These are phyloP conservation scores for Imleria badia DNA, from an alignment of 768 basidiomycete species.

Conservation along the genomic window DNA sequence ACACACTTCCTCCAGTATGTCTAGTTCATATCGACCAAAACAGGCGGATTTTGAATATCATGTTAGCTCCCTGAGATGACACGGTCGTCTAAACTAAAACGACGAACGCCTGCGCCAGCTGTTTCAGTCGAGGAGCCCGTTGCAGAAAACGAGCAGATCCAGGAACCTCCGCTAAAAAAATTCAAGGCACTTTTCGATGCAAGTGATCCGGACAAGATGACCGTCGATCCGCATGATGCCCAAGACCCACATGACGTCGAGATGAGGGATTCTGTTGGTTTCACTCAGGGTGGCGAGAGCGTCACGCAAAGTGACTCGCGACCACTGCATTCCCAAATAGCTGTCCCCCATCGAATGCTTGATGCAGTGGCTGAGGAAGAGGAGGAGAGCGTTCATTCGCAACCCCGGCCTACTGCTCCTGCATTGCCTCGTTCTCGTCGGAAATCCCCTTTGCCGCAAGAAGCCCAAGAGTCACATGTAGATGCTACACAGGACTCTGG, in stretches of 20 bases:
- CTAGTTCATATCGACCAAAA: neutral
- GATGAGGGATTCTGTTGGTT: constrained; percentile 11
- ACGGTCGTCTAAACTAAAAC: constrained; percentile 49
- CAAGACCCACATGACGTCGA: constrained; percentile 11
- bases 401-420: neutral
- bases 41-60: neutral
- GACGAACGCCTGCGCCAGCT: constrained; percentile 44
- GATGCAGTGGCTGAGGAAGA: constrained; percentile 56
- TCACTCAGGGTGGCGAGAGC: constrained; percentile 20
- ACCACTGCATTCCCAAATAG: constrained; percentile 4
- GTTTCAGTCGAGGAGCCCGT: constrained; percentile 18
- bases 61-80: constrained; percentile 41
- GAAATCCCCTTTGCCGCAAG: constrained; percentile 2
- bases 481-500: constrained; percentile 29
- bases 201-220: constrained; percentile 49
- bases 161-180: constrained; percentile 64
- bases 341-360: constrained; percentile 14
- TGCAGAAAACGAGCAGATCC: constrained; percentile 12
- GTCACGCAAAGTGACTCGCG: constrained; percentile 28
- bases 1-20: constrained; percentile 27
- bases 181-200: constrained; percentile 72
- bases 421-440: neutral
- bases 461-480: neutral
- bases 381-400: constrained; percentile 38
- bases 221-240: constrained; percentile 21